Base-by-base conservation (phyloP, 345 rosid genomes). In the Eucalyptus guilfoylei region DNA sequence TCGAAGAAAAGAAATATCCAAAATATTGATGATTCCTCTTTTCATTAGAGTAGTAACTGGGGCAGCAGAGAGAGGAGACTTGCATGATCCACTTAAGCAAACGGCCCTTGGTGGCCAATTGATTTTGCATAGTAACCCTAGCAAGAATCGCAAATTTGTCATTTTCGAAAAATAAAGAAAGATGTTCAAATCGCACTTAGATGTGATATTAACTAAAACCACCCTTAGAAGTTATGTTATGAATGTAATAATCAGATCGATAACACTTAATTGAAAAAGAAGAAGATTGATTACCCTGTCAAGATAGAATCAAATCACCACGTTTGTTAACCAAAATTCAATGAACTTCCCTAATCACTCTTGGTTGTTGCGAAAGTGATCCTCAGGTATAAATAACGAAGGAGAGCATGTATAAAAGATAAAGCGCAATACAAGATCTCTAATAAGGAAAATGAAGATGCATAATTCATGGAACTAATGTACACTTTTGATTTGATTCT, bases 241-340 rank as follows among this genome's bases (percentile, higher is more conserved):
- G 9, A 52, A 52, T 52, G 55, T 7, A 0, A 52, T 17, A 17
- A 52, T 52, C 0, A 52, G 1, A 19, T 52, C 19, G 24, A 52
- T 0, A 52, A 8, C 55, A 8, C 55, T 52, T 7, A 19, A 55
- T 58, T 64, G 21, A 8, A 64, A 2, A 64, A 14, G 76, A n/a
- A 64, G 76, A n/a, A 64, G 40, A 64, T 8, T 52, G 10, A 52
- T 52, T n/a, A 2, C 6, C 40, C 76, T 7, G 40, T 64, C 21
- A n/a, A n/a, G 76, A 64, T 64, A 64, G 10, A 64, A 64, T 64
- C 72, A 64, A 64, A 64, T 64, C 72, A 64, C 72, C 72, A 30
- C 32, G 72, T 30, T 30, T 64, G 37, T 64, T 0, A 64, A 64
- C 72, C 21, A 14, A 64, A 64, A 4, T 64, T 0, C 37, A 64